Conservation (phyloP, 2,329 filamentous ascomycete species). For the Mycocentrospora acerina region DNA sequence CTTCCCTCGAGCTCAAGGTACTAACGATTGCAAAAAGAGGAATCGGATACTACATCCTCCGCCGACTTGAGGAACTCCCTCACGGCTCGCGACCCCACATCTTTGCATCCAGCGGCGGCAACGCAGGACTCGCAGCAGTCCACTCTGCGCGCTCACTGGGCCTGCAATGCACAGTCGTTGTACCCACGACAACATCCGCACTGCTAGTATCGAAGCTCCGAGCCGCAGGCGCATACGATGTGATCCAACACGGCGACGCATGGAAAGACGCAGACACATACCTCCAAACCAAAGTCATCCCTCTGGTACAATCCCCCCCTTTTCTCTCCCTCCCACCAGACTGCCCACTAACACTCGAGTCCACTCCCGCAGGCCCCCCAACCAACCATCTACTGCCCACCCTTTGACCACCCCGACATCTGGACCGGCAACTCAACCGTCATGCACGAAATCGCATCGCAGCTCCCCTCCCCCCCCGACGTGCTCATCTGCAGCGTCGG, state of each 20-base stretch:
- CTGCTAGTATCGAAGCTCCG: slow-evolving; percentile 70
- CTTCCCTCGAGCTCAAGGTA: too few species aligned
- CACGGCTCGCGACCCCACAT: slow-evolving; percentile 56
- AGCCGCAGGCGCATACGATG: slow-evolving; percentile 63
- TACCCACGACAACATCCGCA: slow-evolving; percentile 63
- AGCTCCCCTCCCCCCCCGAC: slow-evolving; percentile 54
- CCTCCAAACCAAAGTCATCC: slow-evolving; percentile 59
- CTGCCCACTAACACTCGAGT: too few species aligned
- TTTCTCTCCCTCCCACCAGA: too few species aligned
- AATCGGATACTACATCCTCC: slow-evolving; percentile 70
- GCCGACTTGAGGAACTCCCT: slow-evolving; percentile 45
- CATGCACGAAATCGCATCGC: slow-evolving; percentile 49
- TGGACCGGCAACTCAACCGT: slow-evolving; percentile 65
- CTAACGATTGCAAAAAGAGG: slow-evolving; percentile 43
- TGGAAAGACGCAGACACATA: slow-evolving; percentile 69
- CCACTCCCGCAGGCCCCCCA: slow-evolving; percentile 10
- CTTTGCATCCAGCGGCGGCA: slow-evolving; percentile 76
- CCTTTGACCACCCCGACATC: slow-evolving; percentile 65
- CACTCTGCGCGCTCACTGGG: slow-evolving; percentile 64
- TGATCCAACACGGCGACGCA: slow-evolving; percentile 65
- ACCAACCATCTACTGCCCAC: slow-evolving; percentile 60
- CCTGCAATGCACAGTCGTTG: slow-evolving; percentile 69
- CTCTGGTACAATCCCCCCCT: slow-evolving; percentile 2
- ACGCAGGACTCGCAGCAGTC: slow-evolving; percentile 78
- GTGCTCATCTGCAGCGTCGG: slow-evolving; percentile 74